Evolutionary conservation across 805 yeast genomes (phyloP).

Genomic region (Maudiozyma serrabonitensis): DNA sequence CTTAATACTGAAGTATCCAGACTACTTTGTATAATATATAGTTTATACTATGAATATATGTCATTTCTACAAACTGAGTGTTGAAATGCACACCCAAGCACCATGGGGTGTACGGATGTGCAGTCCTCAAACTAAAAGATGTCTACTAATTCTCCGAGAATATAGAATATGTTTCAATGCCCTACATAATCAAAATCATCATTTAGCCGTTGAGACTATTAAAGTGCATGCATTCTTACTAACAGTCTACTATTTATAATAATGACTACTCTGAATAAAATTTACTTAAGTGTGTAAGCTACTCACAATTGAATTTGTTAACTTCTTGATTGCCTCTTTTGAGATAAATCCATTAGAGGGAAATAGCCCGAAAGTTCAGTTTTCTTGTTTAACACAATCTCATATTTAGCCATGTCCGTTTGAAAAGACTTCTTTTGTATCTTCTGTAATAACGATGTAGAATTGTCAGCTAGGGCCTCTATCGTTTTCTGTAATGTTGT

Average conservation of each 20-base stretch:
- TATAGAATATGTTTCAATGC: too few species aligned
- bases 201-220: too few species aligned
- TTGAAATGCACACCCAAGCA: background rate
- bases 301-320: background rate
- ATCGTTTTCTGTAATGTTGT: conserved; percentile 15
- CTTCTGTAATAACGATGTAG: background rate
- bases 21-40: too few species aligned
- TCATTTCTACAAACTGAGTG: too few species aligned
- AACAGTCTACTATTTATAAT: too few species aligned
- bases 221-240: too few species aligned
- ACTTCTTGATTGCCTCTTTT: background rate
- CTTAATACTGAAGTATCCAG: too few species aligned
- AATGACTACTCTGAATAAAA: too few species aligned
- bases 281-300: background rate
- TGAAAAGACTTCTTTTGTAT: background rate
- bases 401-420: background rate
- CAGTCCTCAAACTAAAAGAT: background rate
- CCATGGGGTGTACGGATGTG: background rate
- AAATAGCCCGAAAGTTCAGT: conserved; percentile 13
- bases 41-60: too few species aligned
- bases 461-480: conserved; percentile 2
- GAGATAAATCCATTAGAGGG: conserved; percentile 13
- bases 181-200: too few species aligned
- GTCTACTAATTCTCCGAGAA: too few species aligned
- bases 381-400: conserved; percentile 2